Conservation (phyloP, 2,329 filamentous ascomycete genomes). For the Rhinocladiella mackenziei region DNA sequence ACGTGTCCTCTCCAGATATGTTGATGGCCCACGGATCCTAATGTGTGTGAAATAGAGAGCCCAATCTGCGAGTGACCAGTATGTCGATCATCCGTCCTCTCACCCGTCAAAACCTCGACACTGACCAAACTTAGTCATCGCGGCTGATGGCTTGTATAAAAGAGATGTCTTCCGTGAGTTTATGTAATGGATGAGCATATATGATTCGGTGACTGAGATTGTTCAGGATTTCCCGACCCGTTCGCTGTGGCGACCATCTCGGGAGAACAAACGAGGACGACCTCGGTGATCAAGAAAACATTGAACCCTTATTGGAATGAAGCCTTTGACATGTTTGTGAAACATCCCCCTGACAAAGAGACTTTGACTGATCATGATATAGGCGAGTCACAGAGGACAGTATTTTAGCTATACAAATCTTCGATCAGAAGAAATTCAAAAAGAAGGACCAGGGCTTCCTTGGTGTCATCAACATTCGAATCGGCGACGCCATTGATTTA, state of each 20-base stretch:
- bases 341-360: background rate
- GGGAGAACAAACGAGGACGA: constrained; percentile 98
- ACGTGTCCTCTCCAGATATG: constrained; percentile 37
- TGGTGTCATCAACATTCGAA: constrained; percentile 93
- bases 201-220: constrained; percentile 6
- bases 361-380: constrained; percentile 21
- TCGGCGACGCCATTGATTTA: constrained; percentile 91
- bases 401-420: constrained; percentile 95
- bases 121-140: constrained; percentile 68
- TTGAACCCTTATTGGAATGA: constrained; percentile 99
- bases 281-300: constrained; percentile 92
- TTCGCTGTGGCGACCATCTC: constrained; percentile 96
- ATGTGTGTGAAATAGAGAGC: constrained; percentile 52
- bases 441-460: constrained; percentile 99
- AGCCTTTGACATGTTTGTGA: constrained; percentile 88
- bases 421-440: constrained; percentile 99
- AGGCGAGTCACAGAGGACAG: constrained; percentile 92
- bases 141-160: constrained; percentile 97
- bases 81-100: constrained; percentile 35
- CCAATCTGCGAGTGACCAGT: constrained; percentile 94
- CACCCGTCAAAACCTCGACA: constrained; percentile 20
- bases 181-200: constrained; percentile 2
- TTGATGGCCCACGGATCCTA: constrained; percentile 13
- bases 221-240: constrained; percentile 86
- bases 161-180: constrained; percentile 95